phyloP scores from a whole-genome alignment of 164 flowering plant genomes.

The Warburgia ugandensis region DNA sequence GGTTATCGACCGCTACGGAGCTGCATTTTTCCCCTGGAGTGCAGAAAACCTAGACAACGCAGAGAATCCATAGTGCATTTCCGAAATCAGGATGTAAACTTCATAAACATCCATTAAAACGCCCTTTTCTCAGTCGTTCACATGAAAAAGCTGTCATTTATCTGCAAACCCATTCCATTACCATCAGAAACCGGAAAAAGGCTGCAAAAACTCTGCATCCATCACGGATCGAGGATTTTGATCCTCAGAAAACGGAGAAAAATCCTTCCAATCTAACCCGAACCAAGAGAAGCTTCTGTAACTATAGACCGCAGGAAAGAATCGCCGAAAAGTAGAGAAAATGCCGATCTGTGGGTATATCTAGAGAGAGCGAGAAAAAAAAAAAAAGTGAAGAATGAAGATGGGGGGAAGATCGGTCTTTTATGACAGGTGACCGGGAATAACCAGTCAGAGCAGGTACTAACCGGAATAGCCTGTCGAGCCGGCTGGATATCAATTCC shows the following conservation, averaged over 20 bases:
- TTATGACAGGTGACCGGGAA: not conserved
- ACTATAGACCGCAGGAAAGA: not conserved
- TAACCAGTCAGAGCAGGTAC: slow-evolving; percentile 1
- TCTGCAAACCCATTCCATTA: not conserved
- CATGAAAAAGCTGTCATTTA: slow-evolving; percentile 1
- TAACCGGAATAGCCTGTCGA: not conserved
- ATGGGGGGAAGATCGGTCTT: not conserved
- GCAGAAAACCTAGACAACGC: not conserved
- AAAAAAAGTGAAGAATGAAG: not conserved
- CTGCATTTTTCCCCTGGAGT: not conserved
- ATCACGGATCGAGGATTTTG: not conserved
- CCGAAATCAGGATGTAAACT: not conserved
- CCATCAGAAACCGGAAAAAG: slow-evolving; percentile 4
- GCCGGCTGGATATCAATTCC: not conserved
- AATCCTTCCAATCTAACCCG: not conserved
- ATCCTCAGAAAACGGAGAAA: not conserved
- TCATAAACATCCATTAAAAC: not conserved
- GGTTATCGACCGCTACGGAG: not conserved
- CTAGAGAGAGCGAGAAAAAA: not conserved
- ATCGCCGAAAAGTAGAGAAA: not conserved
- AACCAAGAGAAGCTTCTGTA: not conserved
- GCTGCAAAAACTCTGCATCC: not conserved
- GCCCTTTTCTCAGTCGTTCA: not conserved
- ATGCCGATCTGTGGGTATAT: not conserved
- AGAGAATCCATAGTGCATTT: not conserved